phyloP scores from a whole-genome alignment of 345 rosid species.

The Excoecaria cochinchinensis region DNA sequence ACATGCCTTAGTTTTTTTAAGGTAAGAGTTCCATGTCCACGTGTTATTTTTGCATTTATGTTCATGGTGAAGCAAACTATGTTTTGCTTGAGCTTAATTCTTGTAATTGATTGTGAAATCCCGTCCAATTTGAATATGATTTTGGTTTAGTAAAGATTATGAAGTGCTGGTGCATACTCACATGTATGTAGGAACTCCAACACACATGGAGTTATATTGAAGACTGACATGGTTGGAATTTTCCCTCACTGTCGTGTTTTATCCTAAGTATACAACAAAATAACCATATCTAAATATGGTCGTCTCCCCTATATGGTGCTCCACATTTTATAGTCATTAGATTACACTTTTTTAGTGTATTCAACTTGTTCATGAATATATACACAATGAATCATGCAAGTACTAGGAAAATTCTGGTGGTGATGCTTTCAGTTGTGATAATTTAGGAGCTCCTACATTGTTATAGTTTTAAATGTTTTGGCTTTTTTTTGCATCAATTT shows the following conservation, averaged over 20 bases:
- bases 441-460: no score
- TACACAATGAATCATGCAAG: no score
- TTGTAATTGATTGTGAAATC: no score
- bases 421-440: no score
- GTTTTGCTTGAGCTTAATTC: neutral
- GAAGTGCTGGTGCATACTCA: neutral
- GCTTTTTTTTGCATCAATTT: no score
- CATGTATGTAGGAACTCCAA: neutral
- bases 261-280: neutral
- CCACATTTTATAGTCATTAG: no score
- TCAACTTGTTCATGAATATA: no score
- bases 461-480: no score
- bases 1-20: neutral
- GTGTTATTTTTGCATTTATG: neutral
- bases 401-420: no score
- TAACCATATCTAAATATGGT: neutral
- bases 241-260: neutral
- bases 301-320: no score
- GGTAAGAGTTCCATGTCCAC: neutral
- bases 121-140: neutral
- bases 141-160: neutral
- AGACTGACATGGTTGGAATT: conserved; percentile 5
- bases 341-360: no score
- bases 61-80: neutral
- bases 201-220: neutral